phyloP scores from a whole-genome alignment of 768 basidiomycete species.

The Leccinellum albellum region DNA sequence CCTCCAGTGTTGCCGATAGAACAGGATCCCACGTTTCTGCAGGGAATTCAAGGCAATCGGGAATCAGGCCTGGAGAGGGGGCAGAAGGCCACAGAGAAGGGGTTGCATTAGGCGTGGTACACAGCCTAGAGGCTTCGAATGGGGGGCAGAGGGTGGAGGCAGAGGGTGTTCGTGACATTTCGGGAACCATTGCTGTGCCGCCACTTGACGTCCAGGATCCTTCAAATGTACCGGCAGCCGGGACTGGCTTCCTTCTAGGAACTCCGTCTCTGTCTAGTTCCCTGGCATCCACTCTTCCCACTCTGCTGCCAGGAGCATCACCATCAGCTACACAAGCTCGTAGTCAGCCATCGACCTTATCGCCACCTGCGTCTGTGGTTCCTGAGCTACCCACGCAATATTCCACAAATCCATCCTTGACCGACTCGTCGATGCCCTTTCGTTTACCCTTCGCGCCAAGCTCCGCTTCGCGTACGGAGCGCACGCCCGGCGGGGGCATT shows the following conservation, averaged over 20 bases:
- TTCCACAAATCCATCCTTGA: conserved; percentile 4
- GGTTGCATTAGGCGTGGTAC: conserved; percentile 14
- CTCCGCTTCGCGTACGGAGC: conserved; percentile 35
- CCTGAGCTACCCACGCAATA: conserved; percentile 1
- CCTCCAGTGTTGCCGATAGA: conserved; percentile 4
- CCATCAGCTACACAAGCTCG: neutral
- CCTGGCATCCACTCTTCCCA: conserved; percentile 6
- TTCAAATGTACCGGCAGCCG: conserved; percentile 22
- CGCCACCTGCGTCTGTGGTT: conserved; percentile 1
- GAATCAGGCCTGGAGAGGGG: neutral
- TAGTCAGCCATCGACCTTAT: conserved; percentile 2
- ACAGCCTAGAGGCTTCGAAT: conserved; percentile 20
- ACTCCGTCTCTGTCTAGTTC: conserved; percentile 7
- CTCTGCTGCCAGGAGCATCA: conserved; percentile 5
- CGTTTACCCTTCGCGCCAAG: conserved; percentile 27
- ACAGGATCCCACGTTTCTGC: neutral
- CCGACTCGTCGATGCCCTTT: conserved; percentile 29
- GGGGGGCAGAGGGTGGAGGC: conserved; percentile 17
- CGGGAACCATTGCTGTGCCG: conserved; percentile 19
- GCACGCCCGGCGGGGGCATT: conserved; percentile 43
- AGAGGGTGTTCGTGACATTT: conserved; percentile 21
- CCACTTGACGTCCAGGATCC: conserved; percentile 14
- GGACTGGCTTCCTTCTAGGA: conserved; percentile 12
- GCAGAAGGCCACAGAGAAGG: conserved; percentile 8
- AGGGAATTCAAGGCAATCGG: neutral